Conservation (phyloP, 345 rosid species). For the Trapa bicornis region DNA sequence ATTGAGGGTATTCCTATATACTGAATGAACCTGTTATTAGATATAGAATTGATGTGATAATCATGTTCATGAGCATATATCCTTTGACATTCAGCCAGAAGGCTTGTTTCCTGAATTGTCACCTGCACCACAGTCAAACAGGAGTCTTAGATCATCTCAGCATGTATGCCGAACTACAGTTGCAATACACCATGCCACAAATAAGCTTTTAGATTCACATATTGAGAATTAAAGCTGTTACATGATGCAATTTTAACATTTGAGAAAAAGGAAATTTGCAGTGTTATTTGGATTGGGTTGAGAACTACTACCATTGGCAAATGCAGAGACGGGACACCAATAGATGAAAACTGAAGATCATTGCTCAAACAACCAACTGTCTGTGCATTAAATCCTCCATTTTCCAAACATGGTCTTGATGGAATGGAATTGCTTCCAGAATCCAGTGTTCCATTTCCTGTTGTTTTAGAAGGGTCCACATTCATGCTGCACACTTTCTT, state of each 20-base stretch:
- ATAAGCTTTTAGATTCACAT: neutral
- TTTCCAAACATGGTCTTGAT: conserved; percentile 26
- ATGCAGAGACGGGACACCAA: conserved; percentile 55
- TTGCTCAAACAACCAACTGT: conserved; percentile 21
- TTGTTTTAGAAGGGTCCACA: conserved; percentile 39
- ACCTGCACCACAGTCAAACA: conserved; percentile 32
- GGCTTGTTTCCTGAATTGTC: conserved; percentile 67
- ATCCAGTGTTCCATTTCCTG: conserved; percentile 32
- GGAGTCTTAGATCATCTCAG: neutral
- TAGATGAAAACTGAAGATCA: conserved; percentile 46
- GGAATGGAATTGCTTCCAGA: conserved; percentile 31
- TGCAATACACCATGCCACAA: neutral
- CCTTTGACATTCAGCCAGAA: conserved; percentile 85
- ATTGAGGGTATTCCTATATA: neutral
- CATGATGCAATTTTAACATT: neutral
- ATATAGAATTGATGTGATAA: conserved; percentile 45
- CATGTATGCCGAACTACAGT: neutral
- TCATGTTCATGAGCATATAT: conserved; percentile 81
- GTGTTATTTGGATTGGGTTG: conserved; percentile 6
- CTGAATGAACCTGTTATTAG: conserved; percentile 61
- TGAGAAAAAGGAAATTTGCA: neutral
- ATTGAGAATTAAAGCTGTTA: neutral
- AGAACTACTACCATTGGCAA: conserved; percentile 87
- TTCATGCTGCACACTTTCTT: conserved; percentile 77
- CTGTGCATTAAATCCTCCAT: conserved; percentile 46